A percentile compares a stretch with the other conserved stretches of the same genome.
These are phyloP conservation scores for Diphasiastrum complanatum DNA, from an alignment of 83 land plant genomes.

Conservation along the genomic window DNA sequence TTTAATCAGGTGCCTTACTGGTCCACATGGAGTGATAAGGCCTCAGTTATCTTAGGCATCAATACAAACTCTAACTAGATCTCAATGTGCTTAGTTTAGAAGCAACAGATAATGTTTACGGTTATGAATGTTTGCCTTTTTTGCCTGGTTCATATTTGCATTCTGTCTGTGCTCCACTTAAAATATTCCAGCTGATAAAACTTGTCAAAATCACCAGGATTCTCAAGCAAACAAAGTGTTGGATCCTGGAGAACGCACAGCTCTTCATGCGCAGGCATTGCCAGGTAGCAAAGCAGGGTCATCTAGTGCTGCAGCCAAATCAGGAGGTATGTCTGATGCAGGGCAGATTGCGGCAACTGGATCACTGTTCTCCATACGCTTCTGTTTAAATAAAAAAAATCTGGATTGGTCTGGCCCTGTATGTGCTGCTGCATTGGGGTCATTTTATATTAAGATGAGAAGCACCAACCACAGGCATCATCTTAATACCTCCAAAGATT, in stretches of 20 bases:
- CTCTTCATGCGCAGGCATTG: conserved; percentile 28
- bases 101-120: too few relatives aligned
- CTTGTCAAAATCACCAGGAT: conserved; percentile 36
- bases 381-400: conserved; percentile 39
- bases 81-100: too few relatives aligned
- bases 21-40: too few relatives aligned
- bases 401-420: conserved; percentile 86
- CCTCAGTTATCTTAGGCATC: too few relatives aligned
- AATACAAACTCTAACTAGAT: too few relatives aligned
- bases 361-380: conserved; percentile 44
- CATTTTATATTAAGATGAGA: conserved; percentile 67
- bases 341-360: conserved; percentile 15
- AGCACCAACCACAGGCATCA: conserved; percentile 12
- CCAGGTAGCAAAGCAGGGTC: conserved; percentile 1
- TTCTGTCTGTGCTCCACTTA: too few relatives aligned
- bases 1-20: too few relatives aligned
- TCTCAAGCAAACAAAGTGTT: conserved; percentile 26
- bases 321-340: background rate
- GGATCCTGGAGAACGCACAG: conserved; percentile 32
- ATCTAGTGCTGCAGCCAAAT: background rate
- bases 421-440: conserved; percentile 78
- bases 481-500: background rate
- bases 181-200: background rate
- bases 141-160: too few relatives aligned
- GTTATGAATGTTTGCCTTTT: too few relatives aligned